phyloP scores from a whole-genome alignment of 1,284 basidiomycete genomes.

The Irpex sp. region DNA sequence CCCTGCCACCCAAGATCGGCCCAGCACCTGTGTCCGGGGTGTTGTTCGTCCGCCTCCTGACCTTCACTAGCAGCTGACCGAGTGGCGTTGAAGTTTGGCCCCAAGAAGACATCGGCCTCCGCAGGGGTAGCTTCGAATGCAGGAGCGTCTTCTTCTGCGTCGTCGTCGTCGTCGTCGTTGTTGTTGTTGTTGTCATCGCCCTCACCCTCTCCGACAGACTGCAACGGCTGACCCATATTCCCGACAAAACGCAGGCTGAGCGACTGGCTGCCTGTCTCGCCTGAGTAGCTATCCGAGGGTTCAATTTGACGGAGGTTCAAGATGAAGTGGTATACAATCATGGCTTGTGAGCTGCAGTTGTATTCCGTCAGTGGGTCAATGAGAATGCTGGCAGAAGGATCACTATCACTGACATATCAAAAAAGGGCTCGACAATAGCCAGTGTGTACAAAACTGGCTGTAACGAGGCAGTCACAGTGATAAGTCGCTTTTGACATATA shows the following conservation, averaged over 20 bases:
- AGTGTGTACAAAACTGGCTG: not conserved
- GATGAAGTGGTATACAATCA: not conserved
- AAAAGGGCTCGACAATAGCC: not conserved
- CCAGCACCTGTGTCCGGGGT: no score
- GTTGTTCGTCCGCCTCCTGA: no score
- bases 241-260: not conserved
- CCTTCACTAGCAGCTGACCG: no score
- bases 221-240: not conserved
- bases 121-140: no score
- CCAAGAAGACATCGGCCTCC: no score
- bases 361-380: not conserved
- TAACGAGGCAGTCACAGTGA: not conserved
- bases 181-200: not conserved
- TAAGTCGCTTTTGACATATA: not conserved
- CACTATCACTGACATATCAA: not conserved
- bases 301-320: not conserved
- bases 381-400: not conserved
- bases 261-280: not conserved
- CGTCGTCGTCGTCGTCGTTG: no score
- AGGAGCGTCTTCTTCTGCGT: not conserved
- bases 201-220: not conserved
- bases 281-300: not conserved
- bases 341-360: not conserved
- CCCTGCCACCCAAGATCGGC: no score
- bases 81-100: no score